These are phyloP conservation scores for Raddia distichophylla DNA, from an alignment of 176 grass and related monocot genomes.

Conservation along the genomic window DNA sequence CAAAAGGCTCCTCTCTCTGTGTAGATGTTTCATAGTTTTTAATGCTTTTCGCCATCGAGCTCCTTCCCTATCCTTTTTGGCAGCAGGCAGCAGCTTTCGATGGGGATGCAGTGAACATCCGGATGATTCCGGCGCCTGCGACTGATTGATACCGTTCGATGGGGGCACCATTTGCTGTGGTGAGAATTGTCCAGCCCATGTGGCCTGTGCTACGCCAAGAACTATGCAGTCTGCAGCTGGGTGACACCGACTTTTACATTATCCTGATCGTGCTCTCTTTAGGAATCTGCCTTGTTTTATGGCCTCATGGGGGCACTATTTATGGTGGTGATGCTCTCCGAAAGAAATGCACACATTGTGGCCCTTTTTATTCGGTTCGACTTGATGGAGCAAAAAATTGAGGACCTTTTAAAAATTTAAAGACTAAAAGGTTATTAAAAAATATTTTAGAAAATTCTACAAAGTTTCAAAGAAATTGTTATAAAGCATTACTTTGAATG, in stretches of 20 bases:
- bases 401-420: no score
- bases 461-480: no score
- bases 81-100: not conserved
- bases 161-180: not conserved
- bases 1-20: not conserved
- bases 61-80: not conserved
- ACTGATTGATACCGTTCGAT: not conserved
- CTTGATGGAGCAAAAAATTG: no score
- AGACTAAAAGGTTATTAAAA: no score
- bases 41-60: not conserved
- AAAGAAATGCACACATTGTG: no score
- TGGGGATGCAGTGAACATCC: not conserved
- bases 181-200: not conserved
- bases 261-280: not conserved
- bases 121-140: conserved; percentile 17
- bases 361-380: no score
- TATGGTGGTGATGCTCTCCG: not conserved
- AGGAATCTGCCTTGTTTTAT: not conserved
- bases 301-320: no score
- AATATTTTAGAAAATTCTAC: no score
- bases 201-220: not conserved
- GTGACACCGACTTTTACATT: no score
- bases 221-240: not conserved
- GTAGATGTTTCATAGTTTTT: not conserved
- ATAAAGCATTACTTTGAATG: no score